phyloP scores from a whole-genome alignment of 495 filamentous ascomycete species.

The Extremus antarcticus region DNA sequence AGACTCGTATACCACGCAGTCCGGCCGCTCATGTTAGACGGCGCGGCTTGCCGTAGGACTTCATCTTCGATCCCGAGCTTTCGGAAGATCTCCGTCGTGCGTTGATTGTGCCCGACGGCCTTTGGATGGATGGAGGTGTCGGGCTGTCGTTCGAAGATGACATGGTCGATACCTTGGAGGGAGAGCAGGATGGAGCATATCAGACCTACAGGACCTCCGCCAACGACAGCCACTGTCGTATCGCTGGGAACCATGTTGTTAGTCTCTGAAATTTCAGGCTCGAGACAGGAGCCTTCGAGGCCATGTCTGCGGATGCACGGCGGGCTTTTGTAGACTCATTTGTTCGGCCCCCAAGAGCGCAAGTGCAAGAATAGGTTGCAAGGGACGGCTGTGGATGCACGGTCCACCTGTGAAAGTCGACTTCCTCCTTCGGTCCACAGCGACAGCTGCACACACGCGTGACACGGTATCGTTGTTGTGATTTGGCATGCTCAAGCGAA shows the following conservation, averaged over 20 bases:
- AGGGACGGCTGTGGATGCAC: no score
- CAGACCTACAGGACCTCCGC: conserved; percentile 26
- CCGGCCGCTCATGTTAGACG: background rate
- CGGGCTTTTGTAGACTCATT: no score
- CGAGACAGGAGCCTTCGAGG: no score
- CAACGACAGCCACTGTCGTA: conserved; percentile 17
- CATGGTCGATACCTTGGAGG: conserved; percentile 14
- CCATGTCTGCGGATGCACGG: no score
- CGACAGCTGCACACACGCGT: no score
- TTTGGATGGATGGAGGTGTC: conserved; percentile 25
- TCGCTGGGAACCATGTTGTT: background rate
- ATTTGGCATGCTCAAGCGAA: no score
- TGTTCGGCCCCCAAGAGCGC: no score
- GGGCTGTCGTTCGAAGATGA: conserved; percentile 15
- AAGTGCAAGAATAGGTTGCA: no score
- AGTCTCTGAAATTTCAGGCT: background rate
- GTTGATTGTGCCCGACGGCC: conserved; percentile 24
- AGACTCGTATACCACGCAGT: conserved; percentile 10
- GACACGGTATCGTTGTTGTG: no score
- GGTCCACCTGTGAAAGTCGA: no score
- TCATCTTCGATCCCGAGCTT: conserved; percentile 10
- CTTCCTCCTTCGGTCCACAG: no score
- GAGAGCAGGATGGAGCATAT: conserved; percentile 22
- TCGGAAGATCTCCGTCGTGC: conserved; percentile 25
- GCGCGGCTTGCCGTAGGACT: background rate